Conservation (phyloP, 2,329 filamentous ascomycete species). For the Chaetomiaceae sp. region DNA sequence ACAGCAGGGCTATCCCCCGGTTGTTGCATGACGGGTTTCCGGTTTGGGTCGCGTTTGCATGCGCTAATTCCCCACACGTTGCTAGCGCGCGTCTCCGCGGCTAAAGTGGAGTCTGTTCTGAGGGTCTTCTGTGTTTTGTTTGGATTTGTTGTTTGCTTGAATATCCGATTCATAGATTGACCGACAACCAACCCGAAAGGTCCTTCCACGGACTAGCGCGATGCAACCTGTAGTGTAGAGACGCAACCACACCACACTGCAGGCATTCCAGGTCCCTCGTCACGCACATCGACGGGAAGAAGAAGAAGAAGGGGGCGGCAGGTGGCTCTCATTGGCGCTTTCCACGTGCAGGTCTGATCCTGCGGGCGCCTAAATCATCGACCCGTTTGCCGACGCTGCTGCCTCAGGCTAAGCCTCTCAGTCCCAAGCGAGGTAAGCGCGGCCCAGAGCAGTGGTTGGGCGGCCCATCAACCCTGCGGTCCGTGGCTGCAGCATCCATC, state of each 20-base stretch:
- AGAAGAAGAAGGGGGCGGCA: background rate
- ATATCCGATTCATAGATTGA: too few relatives aligned
- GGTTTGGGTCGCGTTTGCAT: background rate
- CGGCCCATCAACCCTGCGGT: too few relatives aligned
- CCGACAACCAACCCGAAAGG: background rate
- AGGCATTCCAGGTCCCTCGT: too few relatives aligned
- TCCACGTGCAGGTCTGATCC: conserved; percentile 13
- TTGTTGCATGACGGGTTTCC: too few relatives aligned
- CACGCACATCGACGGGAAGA: too few relatives aligned
- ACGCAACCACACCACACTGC: too few relatives aligned
- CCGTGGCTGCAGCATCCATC: too few relatives aligned
- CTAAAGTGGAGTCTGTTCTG: too few relatives aligned
- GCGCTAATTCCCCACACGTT: background rate
- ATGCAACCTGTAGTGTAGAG: background rate
- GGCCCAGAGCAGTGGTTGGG: background rate
- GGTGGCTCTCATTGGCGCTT: conserved; percentile 11
- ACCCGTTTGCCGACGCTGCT: too few relatives aligned
- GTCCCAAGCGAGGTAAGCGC: too few relatives aligned
- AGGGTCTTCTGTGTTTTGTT: background rate
- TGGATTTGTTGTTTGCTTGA: background rate
- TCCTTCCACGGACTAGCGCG: background rate
- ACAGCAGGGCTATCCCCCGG: too few relatives aligned
- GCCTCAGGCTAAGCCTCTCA: too few relatives aligned
- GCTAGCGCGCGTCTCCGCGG: conserved; percentile 13
- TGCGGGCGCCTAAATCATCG: conserved; percentile 10